phyloP scores from a whole-genome alignment of 2,329 filamentous ascomycete species.

The Apiospora saccharicola region DNA sequence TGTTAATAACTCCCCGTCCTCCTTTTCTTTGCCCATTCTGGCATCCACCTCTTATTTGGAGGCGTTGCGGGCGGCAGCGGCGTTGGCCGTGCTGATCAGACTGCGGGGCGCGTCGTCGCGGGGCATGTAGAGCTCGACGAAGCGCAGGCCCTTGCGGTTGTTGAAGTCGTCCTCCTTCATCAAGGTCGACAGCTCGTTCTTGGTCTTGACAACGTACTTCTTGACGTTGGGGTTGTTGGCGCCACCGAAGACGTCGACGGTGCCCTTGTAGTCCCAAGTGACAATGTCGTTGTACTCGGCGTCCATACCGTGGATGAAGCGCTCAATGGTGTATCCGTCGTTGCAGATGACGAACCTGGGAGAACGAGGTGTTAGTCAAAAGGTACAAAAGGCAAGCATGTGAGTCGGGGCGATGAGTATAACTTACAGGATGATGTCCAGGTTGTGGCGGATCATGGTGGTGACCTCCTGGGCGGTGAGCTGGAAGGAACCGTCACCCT shows the following conservation, averaged over 20 bases:
- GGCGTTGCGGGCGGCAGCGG: slow-evolving; percentile 73
- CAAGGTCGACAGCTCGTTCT: slow-evolving; percentile 70
- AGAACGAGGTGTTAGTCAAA: slow-evolving; percentile 13
- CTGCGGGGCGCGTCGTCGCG: slow-evolving; percentile 78
- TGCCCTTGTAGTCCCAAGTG: slow-evolving; percentile 74
- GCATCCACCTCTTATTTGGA: slow-evolving; percentile 29
- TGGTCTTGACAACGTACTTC: slow-evolving; percentile 74
- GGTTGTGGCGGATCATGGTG: slow-evolving; percentile 79
- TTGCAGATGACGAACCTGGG: slow-evolving; percentile 82
- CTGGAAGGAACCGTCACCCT: slow-evolving; percentile 89
- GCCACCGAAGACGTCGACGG: slow-evolving; percentile 73
- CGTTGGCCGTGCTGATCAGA: slow-evolving; percentile 74
- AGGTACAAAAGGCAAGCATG: neutral
- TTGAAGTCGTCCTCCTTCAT: slow-evolving; percentile 71
- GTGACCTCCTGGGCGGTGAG: slow-evolving; percentile 84
- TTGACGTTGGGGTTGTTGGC: slow-evolving; percentile 62
- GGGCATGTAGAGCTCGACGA: slow-evolving; percentile 85
- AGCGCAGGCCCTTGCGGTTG: slow-evolving; percentile 62
- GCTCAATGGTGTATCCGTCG: slow-evolving; percentile 88
- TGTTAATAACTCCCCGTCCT: neutral
- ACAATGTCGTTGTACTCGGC: slow-evolving; percentile 83
- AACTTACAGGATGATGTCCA: slow-evolving; percentile 78
- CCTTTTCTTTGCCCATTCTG: neutral
- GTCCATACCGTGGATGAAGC: slow-evolving; percentile 85
- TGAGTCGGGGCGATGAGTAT: neutral